A percentile compares a stretch with the other conserved stretches of the same genome.
These are phyloP conservation scores for Ascocoryne sarcoides DNA, from an alignment of 2,329 filamentous ascomycete species.

Conservation along the genomic window DNA sequence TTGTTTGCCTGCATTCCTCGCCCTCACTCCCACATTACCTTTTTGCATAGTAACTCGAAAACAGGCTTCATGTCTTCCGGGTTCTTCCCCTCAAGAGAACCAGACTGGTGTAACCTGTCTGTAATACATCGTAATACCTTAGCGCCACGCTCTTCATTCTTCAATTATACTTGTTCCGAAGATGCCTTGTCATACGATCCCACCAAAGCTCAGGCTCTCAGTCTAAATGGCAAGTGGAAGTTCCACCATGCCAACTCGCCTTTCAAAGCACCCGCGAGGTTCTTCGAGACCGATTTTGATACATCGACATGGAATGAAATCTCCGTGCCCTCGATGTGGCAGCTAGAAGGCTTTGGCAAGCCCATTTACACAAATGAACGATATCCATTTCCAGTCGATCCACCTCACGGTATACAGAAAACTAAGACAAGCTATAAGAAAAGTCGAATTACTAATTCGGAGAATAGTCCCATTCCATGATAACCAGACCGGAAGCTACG, in stretches of 20 bases:
- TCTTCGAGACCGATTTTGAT: slow-evolving; percentile 34
- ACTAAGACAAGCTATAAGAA: no score
- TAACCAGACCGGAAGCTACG: slow-evolving; percentile 45
- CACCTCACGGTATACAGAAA: no score
- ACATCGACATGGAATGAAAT: slow-evolving; percentile 37
- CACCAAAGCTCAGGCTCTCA: slow-evolving; percentile 11
- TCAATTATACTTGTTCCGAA: background rate
- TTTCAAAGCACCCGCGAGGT: slow-evolving; percentile 8
- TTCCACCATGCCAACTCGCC: slow-evolving; percentile 10
- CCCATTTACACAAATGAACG: slow-evolving; percentile 62
- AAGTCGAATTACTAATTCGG: no score
- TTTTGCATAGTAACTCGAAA: no score
- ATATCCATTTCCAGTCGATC: slow-evolving; percentile 55
- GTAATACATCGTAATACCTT: background rate
- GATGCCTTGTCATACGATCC: background rate
- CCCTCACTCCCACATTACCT: no score
- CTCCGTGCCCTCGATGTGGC: slow-evolving; percentile 49
- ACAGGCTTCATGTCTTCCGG: no score
- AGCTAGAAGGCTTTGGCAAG: slow-evolving; percentile 54
- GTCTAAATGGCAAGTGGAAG: slow-evolving; percentile 13
- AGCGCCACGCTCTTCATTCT: background rate
- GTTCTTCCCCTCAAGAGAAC: background rate
- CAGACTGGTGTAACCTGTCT: background rate
- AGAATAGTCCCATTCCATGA: slow-evolving; percentile 41
- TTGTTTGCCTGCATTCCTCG: no score